phyloP scores from a whole-genome alignment of 1,284 basidiomycete species.

The Leucoagaricus sp. region DNA sequence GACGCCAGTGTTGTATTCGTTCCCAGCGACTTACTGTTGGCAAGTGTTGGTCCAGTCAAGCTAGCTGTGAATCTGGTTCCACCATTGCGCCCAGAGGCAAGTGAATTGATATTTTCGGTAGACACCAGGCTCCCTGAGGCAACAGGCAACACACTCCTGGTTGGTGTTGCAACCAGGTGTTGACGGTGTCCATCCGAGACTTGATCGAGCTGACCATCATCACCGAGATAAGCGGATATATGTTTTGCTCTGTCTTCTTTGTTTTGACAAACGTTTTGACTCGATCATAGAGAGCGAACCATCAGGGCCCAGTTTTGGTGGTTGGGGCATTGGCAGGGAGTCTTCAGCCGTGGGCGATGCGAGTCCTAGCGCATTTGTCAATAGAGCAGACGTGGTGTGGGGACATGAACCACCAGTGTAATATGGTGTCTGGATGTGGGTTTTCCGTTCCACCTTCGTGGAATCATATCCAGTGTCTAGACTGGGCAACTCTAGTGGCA shows the following conservation, averaged over 20 bases:
- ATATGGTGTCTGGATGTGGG: slow-evolving; percentile 68
- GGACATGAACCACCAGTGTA: slow-evolving; percentile 57
- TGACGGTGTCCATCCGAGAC: slow-evolving; percentile 1
- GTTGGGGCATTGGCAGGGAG: slow-evolving; percentile 46
- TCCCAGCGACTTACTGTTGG: too few relatives aligned
- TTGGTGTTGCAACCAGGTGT: slow-evolving; percentile 6
- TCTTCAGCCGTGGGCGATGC: slow-evolving; percentile 39
- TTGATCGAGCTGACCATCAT: slow-evolving; percentile 1
- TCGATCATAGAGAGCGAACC: slow-evolving; percentile 64
- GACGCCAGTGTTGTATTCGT: too few relatives aligned
- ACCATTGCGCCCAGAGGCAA: background rate
- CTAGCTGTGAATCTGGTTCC: background rate
- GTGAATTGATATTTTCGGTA: slow-evolving; percentile 3
- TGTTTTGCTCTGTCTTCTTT: slow-evolving; percentile 18
- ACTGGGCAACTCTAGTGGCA: slow-evolving; percentile 30
- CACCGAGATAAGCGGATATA: background rate
- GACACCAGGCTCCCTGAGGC: slow-evolving; percentile 5
- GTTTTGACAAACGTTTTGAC: slow-evolving; percentile 20
- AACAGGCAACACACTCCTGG: slow-evolving; percentile 2
- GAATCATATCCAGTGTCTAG: slow-evolving; percentile 27
- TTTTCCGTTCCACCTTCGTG: slow-evolving; percentile 47
- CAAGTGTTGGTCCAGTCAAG: slow-evolving; percentile 11
- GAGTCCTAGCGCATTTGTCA: slow-evolving; percentile 50
- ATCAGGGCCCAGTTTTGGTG: slow-evolving; percentile 68
- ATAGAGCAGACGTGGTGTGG: slow-evolving; percentile 43